A percentile compares a stretch with the other conserved stretches of the same genome.
phyloP scores from a whole-genome alignment of 768 basidiomycete species.

The Lactarius pseudohatsudake region DNA sequence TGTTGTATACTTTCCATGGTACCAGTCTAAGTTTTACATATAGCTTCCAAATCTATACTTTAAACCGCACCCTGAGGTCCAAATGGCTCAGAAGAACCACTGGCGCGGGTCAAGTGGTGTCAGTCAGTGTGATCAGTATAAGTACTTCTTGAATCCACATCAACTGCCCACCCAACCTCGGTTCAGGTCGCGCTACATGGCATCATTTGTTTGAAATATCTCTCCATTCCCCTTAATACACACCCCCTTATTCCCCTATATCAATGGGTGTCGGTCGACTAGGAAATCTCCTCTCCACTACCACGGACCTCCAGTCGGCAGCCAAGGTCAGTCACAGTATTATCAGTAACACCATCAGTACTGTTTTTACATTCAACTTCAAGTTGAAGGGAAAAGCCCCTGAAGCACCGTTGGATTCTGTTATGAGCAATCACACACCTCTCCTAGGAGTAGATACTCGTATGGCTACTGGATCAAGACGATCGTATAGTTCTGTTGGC shows the following conservation, averaged over 20 bases:
- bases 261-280: constrained; percentile 12
- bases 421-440: constrained; percentile 12
- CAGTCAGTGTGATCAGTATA: not conserved
- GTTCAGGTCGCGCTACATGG: constrained; percentile 9
- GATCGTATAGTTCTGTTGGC: constrained; percentile 22
- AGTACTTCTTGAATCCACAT: not conserved
- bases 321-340: constrained; percentile 12
- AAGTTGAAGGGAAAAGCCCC: constrained; percentile 26
- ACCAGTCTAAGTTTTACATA: not conserved
- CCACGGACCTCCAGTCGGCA: not conserved
- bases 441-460: constrained; percentile 20
- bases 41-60: not conserved
- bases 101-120: not conserved
- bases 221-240: not conserved
- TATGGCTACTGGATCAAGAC: constrained; percentile 3
- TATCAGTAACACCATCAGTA: not conserved
- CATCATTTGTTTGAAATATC: constrained; percentile 5
- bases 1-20: not conserved
- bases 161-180: not conserved
- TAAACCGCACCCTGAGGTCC: not conserved
- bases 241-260: not conserved
- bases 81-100: not conserved
- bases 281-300: constrained; percentile 14
- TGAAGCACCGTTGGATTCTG: not conserved
- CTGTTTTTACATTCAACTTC: not conserved